Conservation (phyloP, 2,329 filamentous ascomycete species). For the Penicillium sp. region DNA sequence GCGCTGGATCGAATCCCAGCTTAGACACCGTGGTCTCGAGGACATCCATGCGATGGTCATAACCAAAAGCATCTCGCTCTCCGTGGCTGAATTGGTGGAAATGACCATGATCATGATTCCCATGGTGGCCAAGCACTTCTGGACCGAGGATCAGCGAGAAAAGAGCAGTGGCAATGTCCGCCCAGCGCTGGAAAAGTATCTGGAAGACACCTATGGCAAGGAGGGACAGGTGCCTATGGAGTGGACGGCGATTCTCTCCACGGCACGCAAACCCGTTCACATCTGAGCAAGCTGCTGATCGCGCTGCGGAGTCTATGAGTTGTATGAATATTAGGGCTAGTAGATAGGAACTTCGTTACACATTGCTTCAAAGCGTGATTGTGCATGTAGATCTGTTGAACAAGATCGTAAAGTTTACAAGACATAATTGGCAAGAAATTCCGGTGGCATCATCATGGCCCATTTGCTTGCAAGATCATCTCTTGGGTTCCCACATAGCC, state of each 20-base stretch:
- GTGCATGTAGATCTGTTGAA: not conserved
- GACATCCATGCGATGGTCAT: conserved; percentile 24
- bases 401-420: too few species aligned
- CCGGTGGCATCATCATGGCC: conserved; percentile 24
- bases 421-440: not conserved
- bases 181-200: conserved; percentile 23
- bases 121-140: conserved; percentile 25
- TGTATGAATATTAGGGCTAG: too few species aligned
- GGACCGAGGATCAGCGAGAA: conserved; percentile 30
- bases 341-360: too few species aligned
- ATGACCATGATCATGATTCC: conserved; percentile 23
- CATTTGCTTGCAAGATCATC: conserved; percentile 27
- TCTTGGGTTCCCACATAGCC: conserved; percentile 25
- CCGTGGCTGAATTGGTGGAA: conserved; percentile 21
- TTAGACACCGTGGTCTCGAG: conserved; percentile 24
- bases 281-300: too few species aligned
- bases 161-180: conserved; percentile 19
- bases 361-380: too few species aligned
- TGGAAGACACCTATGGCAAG: conserved; percentile 25
- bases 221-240: conserved; percentile 23
- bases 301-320: too few species aligned
- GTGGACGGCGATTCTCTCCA: conserved; percentile 32
- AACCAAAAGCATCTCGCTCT: conserved; percentile 12
- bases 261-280: conserved; percentile 26
- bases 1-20: conserved; percentile 20